Base-by-base conservation (phyloP, 1,139 yeast species). In the Taphrina populina region DNA sequence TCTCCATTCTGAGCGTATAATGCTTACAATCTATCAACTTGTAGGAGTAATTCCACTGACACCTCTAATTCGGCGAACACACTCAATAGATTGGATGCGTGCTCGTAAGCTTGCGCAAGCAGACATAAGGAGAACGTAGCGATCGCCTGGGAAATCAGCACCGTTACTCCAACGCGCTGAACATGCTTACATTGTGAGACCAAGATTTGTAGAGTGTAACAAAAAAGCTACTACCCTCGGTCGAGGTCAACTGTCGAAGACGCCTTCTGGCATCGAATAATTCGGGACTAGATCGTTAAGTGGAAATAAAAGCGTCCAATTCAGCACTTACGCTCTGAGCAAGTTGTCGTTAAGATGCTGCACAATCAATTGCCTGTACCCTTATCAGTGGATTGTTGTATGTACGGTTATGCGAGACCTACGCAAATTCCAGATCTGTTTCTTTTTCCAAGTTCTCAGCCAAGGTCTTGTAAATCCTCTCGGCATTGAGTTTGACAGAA, bases 291-390 rank as follows among this genome's bases (percentile, higher is more conserved):
- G 8, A 6, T 13, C 21, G 41, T 5, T 15, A n/a, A 13, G 24
- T 19, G 13, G 7, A 36, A 7, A 8, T 6, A 7, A 7, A 6
- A 7, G 6, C 13, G 8, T 7, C 7, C 36, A 8, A 0, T 80
- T 71, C 52, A 94, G 73, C 65, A 92, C 98, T 1, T 87, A 88
- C 0, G 96, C 84, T 1, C 95, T 87, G n/a, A 92, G 78, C 56
- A 94, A 72, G 59, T 88, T 92, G 63, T 86, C 88, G 68, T 88
- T 88, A 65, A 92, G 74, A 33, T 92, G 88, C 62, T 90, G 95
- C 40, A 92, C 83, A 77, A 49, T 49, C 15, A 20, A 30, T 20
- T 43, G 47, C 17, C 41, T 36, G 13, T 36, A 19, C 8, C 23
- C 15, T 7, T 8, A 8, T 36, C 5, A 36, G 6, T 6, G 24